phyloP scores from a whole-genome alignment of 2,329 filamentous ascomycete species.

The Xylariales sp. region DNA sequence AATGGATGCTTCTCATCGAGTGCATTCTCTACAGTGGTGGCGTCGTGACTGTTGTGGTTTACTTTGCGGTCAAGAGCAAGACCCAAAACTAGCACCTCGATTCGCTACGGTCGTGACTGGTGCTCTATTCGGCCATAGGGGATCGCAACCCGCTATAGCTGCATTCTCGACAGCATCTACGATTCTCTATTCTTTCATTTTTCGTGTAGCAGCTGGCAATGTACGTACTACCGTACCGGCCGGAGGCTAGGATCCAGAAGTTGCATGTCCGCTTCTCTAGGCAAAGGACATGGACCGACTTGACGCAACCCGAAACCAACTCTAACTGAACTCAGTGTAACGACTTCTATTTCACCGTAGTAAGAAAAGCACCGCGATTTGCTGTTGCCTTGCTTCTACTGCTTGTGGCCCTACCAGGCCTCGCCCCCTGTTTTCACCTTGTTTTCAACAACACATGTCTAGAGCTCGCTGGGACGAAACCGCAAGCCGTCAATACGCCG shows the following conservation, averaged over 20 bases:
- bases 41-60: conserved; percentile 40
- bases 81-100: not conserved
- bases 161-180: not conserved
- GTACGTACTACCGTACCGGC: not conserved
- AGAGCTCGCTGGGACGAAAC: not conserved
- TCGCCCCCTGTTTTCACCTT: not conserved
- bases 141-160: not conserved
- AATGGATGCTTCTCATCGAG: conserved; percentile 33
- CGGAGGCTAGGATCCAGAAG: not conserved
- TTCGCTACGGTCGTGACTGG: not conserved
- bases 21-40: conserved; percentile 35
- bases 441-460: not conserved
- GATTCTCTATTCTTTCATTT: not conserved
- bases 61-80: conserved; percentile 37
- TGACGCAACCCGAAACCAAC: not conserved
- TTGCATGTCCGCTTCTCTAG: not conserved
- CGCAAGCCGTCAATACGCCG: too few relatives aligned
- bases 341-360: not conserved
- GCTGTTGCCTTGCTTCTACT: conserved; percentile 5
- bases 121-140: not conserved
- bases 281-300: too few relatives aligned
- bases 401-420: not conserved
- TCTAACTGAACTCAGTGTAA: not conserved
- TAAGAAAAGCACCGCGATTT: not conserved
- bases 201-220: not conserved